Evolutionary conservation across 805 yeast genomes (phyloP), one percentile per base, ranked within the genome.

Genomic region (Candida alai): DNA sequence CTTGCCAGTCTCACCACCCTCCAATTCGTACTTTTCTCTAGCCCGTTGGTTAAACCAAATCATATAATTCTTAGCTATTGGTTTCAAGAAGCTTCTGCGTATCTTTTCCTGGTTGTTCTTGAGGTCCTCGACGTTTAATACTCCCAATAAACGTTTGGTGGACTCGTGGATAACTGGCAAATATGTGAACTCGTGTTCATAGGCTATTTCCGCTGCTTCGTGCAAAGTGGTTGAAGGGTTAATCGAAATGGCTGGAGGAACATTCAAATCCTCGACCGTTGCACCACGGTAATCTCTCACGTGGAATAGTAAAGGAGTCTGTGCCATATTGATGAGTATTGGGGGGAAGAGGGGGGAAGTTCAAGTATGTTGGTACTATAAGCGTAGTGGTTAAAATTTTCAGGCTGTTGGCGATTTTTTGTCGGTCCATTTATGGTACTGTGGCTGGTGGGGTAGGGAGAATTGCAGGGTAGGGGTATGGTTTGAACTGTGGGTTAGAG

Each of bases 191-290:
- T 70, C 72, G 44, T 73, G 58, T 48, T 76, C 82, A 39, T 61
- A 74, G n/a, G 79, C 65, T 24, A 74, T 56, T 43, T 74, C 80
- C 21, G 73, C 54, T 8, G 80, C 81, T 30, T 62, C 64, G n/a
- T 52, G 55, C 23, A 76, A 51, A 6, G 60, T 60, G 6, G 76
- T 70, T 12, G 61, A 49, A 1, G 79, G 78, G 31, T 64, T 62
- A 19, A 76, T 69, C 8, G 78, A 65, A 20, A 73, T 54, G 15
- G 80, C 80, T 1, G 81, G 82, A 26, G 70, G 69, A 31, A 74
- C 65, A 49, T 76, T 78, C 40, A 76, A 63, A 44, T 76, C 82
- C 48, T 76, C 81, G 5, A 76, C 68, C 2, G 78, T 73, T 9
- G 81, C 80, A 0, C 73, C 73, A 11, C 71, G 52, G 43, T 66